Base-by-base conservation (phyloP, 106 monocot species). In the Dendrobium officinale region DNA sequence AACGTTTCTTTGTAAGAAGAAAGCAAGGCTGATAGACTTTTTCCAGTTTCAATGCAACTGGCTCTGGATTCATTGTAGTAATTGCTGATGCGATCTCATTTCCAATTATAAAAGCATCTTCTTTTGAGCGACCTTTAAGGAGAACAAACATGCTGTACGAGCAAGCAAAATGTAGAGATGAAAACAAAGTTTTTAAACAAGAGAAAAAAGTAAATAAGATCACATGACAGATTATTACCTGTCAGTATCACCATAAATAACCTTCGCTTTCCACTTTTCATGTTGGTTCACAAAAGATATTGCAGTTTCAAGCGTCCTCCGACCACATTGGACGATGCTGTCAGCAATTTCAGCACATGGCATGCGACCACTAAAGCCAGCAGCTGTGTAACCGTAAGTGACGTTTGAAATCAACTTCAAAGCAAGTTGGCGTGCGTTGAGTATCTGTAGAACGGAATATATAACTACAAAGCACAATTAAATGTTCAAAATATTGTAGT, bases 1-100 rank as follows among this genome's bases (percentile, higher is more conserved):
- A 98, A n/a, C 98, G 95, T 55, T 98, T 98, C 85, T 98, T 98
- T 9, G 98, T 93, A 58, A 98, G 94, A 73, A 98, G 95, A 86
- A 98, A 95, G 45, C 95, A 95, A 42, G 92, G 92, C 10, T 90
- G 64, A 84, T 98, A 98, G 17, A 98, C 92, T 77, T 98, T 95
- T 81, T 98, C 98, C 75, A 98, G 77, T 83, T 98, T 98, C 67
- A 98, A 75, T 22, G 89, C 87, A 24, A 98, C 98, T 9, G 95
- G 98, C 78, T 85, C 61, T n/a, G 98, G 98, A 84, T 98, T 98
- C 85, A 98, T 95, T 61, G 85, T 75, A 80, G 95, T 92, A 79
- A 98, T 82, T n/a, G 86, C 84, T 67, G 88, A 79, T 64, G 98
- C 94, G 78, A 98, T 98, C 81, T 95, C 92, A 80, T 91, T 92